phyloP scores from a whole-genome alignment of 2,329 filamentous ascomycete genomes.

The Aureobasidium sp. region DNA sequence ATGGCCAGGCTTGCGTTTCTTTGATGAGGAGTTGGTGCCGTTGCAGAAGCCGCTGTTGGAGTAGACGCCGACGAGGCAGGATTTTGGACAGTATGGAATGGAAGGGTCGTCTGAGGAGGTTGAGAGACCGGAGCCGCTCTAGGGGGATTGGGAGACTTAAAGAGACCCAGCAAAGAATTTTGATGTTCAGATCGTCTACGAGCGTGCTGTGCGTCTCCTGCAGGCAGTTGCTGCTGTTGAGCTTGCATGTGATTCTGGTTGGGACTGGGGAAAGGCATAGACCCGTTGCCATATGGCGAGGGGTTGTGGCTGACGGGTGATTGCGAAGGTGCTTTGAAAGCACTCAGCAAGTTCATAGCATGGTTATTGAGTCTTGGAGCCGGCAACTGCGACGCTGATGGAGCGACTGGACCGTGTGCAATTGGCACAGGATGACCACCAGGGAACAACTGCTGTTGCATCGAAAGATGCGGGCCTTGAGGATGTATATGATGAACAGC shows the following conservation, averaged over 20 bases:
- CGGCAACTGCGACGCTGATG: constrained; percentile 52
- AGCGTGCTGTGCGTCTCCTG: background rate
- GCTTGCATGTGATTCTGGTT: background rate
- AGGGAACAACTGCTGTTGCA: constrained; percentile 23
- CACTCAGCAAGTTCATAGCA: constrained; percentile 50
- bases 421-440: constrained; percentile 19
- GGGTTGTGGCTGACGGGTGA: background rate
- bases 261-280: constrained; percentile 17
- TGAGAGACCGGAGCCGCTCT: constrained; percentile 19
- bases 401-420: constrained; percentile 40
- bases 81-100: background rate
- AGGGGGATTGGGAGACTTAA: constrained; percentile 30
- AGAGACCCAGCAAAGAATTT: constrained; percentile 40
- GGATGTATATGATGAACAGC: constrained; percentile 13
- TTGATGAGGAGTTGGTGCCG: constrained; percentile 13
- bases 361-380: constrained; percentile 53
- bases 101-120: background rate
- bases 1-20: constrained; percentile 26
- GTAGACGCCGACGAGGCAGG: background rate
- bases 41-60: background rate
- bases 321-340: constrained; percentile 42
- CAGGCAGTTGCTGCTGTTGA: background rate
- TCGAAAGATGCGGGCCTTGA: constrained; percentile 9
- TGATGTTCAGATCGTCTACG: constrained; percentile 36
- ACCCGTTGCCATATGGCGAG: background rate